Evolutionary conservation across 495 filamentous ascomycete species (phyloP).

Genomic region (Penicillium silybi): DNA sequence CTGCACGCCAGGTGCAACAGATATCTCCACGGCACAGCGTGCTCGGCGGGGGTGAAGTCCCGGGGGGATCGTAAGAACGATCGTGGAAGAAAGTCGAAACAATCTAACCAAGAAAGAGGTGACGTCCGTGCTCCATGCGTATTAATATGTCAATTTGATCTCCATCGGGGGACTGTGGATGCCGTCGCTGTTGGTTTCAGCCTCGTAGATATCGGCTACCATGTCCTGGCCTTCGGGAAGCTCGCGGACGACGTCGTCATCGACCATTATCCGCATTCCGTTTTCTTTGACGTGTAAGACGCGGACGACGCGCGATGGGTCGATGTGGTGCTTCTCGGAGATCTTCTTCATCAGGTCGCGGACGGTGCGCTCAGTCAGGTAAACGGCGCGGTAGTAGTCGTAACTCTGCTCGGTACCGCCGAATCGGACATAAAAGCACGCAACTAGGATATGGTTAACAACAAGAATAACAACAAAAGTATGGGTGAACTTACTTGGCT

Average conservation of each 20-base stretch:
- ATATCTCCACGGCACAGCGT: not conserved
- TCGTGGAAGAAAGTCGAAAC: not conserved
- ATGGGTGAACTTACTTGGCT: conserved; percentile 53
- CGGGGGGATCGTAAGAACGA: not conserved
- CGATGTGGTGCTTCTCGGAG: conserved; percentile 73
- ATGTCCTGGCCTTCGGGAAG: conserved; percentile 91
- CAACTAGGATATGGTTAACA: conserved; percentile 48
- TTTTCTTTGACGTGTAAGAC: conserved; percentile 65
- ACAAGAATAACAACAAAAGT: not conserved
- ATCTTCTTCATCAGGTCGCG: conserved; percentile 66
- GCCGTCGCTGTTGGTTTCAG: conserved; percentile 5
- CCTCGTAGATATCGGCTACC: conserved; percentile 57
- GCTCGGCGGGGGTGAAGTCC: not conserved
- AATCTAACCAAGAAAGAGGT: not conserved
- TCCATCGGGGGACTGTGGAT: conserved; percentile 24
- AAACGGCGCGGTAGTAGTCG: conserved; percentile 80
- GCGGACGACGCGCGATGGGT: conserved; percentile 62
- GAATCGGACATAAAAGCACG: conserved; percentile 82
- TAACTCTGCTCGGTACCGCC: conserved; percentile 48
- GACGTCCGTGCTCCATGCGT: not conserved
- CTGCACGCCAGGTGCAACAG: conserved; percentile 12
- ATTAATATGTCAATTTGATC: conserved; percentile 39
- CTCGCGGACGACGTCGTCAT: conserved; percentile 86
- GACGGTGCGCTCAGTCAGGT: conserved; percentile 71
- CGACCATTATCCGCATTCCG: conserved; percentile 78